Base-by-base conservation (phyloP, 2,329 filamentous ascomycete genomes). In the Eurotiales sp. region DNA sequence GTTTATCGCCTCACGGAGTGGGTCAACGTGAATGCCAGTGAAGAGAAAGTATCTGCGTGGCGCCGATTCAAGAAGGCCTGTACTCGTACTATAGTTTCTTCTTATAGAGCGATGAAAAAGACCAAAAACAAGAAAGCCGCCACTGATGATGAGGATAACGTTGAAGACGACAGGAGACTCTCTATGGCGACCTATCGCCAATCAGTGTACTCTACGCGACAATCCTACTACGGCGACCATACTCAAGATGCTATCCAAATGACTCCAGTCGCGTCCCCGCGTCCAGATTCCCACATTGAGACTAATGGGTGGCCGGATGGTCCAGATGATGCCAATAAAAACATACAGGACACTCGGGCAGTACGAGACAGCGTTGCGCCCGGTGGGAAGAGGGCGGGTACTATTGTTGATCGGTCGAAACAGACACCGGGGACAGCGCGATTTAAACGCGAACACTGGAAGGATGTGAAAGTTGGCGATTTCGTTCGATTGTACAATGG, bases 401-500 rank as follows among this genome's bases (percentile, higher is more conserved):
- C 76, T 62, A 67, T 99, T 34, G 80, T 97, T 58, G 88, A 97
- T 64, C 83, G 82, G 25, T 78, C 82, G 42, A 78, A 83, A 54
- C 77, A 82, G 12, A 74, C 80, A 0, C 77, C 82, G 4, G 87
- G 86, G 49, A 86, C 81, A 45, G 89, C 91, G 29, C 82, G 88
- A 21, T 99, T 99, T 72, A 92, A 95, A 69, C 88, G 86, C 61
- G 91, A 96, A 64, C 85, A 84, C 39, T 99, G 93, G 93, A 99
- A 99, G 72, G 95, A 85, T 61, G 80, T 99, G 12, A 85, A 91
- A 61, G 93, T 99, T 8, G 93, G 93, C 43, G 93, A 99, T 69
- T 97, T 96, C 70, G 86, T 99, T 50, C 89, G 95, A 59, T 82
- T 99, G 46, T 97, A 96, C 73, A 96, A 95, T 63, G 88, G 96